Evolutionary conservation across 371 early-diverging fungal genomes (phyloP).

Genomic region (Mucor lusitanicus): DNA sequence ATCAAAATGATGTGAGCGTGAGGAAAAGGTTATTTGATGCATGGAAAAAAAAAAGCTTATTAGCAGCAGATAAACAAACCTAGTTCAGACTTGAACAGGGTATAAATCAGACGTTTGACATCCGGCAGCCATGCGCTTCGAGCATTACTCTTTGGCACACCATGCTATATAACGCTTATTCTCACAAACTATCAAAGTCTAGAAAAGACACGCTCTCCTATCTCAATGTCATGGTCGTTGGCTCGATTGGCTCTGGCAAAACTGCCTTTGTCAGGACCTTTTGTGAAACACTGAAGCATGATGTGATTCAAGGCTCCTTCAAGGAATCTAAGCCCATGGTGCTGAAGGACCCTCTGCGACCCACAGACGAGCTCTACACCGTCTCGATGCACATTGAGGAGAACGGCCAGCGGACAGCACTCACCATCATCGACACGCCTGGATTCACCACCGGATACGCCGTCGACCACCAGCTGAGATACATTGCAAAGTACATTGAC

Average conservation of each 20-base stretch:
- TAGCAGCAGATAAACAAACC: background rate
- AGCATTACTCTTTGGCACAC: background rate
- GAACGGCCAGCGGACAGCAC: slow-evolving; percentile 70
- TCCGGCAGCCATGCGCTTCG: background rate
- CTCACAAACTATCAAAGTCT: slow-evolving; percentile 30
- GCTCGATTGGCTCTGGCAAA: slow-evolving; percentile 75
- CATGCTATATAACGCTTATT: slow-evolving; percentile 31
- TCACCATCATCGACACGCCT: slow-evolving; percentile 86
- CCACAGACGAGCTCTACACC: slow-evolving; percentile 51
- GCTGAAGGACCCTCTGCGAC: slow-evolving; percentile 27
- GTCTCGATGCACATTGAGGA: slow-evolving; percentile 74
- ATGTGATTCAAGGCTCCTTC: slow-evolving; percentile 31
- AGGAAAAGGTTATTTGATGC: background rate
- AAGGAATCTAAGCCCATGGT: slow-evolving; percentile 32
- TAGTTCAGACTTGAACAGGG: background rate
- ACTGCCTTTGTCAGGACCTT: slow-evolving; percentile 82
- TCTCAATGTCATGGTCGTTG: slow-evolving; percentile 71
- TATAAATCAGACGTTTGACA: background rate
- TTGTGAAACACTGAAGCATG: slow-evolving; percentile 50
- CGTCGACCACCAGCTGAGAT: slow-evolving; percentile 52
- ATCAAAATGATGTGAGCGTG: background rate
- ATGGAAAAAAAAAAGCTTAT: slow-evolving; percentile 3
- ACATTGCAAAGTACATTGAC: slow-evolving; percentile 64
- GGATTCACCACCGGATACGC: slow-evolving; percentile 54
- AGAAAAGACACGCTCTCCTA: slow-evolving; percentile 46